Evolutionary conservation across 148 eudicot genomes (phyloP), one percentile per base, ranked within the genome.

Genomic region (Beta vulgaris): DNA sequence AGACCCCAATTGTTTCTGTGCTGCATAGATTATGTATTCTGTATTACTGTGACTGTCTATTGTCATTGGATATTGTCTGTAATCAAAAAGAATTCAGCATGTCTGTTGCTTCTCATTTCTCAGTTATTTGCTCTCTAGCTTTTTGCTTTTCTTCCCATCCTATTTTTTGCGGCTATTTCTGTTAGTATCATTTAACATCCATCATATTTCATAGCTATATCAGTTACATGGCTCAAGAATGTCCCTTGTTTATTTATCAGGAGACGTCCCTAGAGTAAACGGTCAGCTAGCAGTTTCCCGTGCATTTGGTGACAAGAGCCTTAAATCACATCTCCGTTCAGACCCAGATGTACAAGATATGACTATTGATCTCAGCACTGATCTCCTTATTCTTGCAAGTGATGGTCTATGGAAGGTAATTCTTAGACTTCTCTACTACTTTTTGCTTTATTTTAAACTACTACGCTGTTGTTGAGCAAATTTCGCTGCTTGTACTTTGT

Each of bases 351-450:
- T 90, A 59, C 80, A 55, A 66, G 76, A 85, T 70, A 28, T 58
- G 12, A 70, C 29, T 51, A 69, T 86, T 19, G 88, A 82, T 66
- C 10, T 43, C 28, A 84, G 23, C 46, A 75, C 70, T 2, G 91
- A 90, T 25, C 32, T 88, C 58, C 86, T 90, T 49, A 84, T 90
- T 69, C 87, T 90, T 25, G 94, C 94, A 10, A 90, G 94, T 72
- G 94, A 90, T 79, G 94, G 94, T 70, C 75, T 90, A 44, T 90
- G 94, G 94, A 90, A 90, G 91, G 94, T 90, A 76, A 80, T 46
- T 73, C 34, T 36, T 19, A 21, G 62, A 54, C 40, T 36, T 65
- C 32, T 36, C 15, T 40, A 26, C 7, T 11, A 0, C 21, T 14
- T 15, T 43, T 18, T 19, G n/a, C 34, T 69, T 28, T 28, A 13